Evolutionary conservation across 208 protist species (phyloP), one percentile per base, ranked within the genome.

Genomic region (Leishmania lainsoni): DNA sequence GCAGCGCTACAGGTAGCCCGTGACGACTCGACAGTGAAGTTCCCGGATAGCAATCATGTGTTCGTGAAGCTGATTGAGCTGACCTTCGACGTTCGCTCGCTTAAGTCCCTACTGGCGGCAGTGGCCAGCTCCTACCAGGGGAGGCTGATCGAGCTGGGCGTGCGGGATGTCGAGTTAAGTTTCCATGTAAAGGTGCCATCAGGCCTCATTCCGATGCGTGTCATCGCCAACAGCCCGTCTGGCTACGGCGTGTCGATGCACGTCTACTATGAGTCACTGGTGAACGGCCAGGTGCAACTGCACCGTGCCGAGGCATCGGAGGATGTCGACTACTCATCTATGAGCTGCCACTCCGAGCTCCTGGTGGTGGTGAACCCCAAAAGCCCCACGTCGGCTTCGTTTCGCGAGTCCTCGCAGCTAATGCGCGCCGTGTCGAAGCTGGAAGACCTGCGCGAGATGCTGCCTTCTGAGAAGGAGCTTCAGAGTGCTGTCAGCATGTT

Each of bases 11-110:
- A 97, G 78, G 85, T 95, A 17, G 91, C 90, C 29, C 91, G 88
- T 59, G 87, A 92, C 81, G 92, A 97, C 84, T 84, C 81, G 42
- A 90, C 78, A 26, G 82, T 95, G 39, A 87, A 90, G 68, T 93
- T 89, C 74, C 90, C 94, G 2, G 83, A 85, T 59, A 89, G 84
- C 83, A 97, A 97, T 75, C 94, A 97, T 84, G 81, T 97, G 72
- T 97, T 95, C 78, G 91, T 97, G 5, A 92, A 92, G 84, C 88
- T 97, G 90, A 91, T 94, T 63, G 91, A 95, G 86, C 78, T 97
- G 48, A 96, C 88, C 58, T 93, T 95, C 81, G 92, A 97, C 70
- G 74, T 94, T 5, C 78, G 76, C 63, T 78, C 75, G 16, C 58
- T 97, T 66, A 85, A 89, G 78, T 66, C 69, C 39, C 65, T 96